A percentile compares a stretch with the other conserved stretches of the same genome.
These are phyloP conservation scores for Lophiostoma macrostomum DNA, from an alignment of 495 filamentous ascomycete species.

Conservation along the genomic window DNA sequence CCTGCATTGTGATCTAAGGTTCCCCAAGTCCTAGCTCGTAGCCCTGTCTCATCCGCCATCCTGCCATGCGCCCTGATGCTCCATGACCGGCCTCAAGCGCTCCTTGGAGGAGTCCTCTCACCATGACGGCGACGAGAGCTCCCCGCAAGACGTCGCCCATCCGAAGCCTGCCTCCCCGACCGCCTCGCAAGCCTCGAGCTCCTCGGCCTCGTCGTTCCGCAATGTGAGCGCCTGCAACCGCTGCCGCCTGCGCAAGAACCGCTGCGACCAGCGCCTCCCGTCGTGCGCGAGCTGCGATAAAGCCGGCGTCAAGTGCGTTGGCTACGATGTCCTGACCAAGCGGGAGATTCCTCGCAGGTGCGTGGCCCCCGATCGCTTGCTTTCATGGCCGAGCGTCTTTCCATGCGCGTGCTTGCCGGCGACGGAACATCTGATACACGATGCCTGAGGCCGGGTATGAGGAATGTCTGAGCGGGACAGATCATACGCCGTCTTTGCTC, in stretches of 20 bases:
- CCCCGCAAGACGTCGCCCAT: constrained; percentile 16
- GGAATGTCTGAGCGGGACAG: no score
- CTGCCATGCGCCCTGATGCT: constrained; percentile 29
- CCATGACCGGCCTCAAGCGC: constrained; percentile 32
- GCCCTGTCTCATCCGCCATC: background rate
- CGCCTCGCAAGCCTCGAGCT: constrained; percentile 16
- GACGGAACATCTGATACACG: no score
- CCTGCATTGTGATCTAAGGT: no score
- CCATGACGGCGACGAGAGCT: constrained; percentile 19
- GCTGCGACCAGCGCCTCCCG: constrained; percentile 88
- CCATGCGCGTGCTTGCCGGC: no score
- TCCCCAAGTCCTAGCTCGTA: no score
- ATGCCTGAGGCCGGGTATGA: no score
- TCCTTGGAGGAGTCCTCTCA: constrained; percentile 28
- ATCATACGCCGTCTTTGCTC: no score
- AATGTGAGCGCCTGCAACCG: constrained; percentile 95
- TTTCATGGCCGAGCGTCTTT: no score
- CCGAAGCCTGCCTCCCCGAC: constrained; percentile 27
- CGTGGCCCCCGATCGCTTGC: constrained; percentile 30
- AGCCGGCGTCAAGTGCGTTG: constrained; percentile 81
- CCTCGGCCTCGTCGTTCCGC: constrained; percentile 69
- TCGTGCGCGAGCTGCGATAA: constrained; percentile 90
- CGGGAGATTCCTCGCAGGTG: constrained; percentile 82
- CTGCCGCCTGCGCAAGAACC: constrained; percentile 87
- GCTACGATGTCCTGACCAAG: constrained; percentile 95